Evolutionary conservation across 2,329 filamentous ascomycete genomes (phyloP).

Genomic region (Phyllosticta citrichinensis): DNA sequence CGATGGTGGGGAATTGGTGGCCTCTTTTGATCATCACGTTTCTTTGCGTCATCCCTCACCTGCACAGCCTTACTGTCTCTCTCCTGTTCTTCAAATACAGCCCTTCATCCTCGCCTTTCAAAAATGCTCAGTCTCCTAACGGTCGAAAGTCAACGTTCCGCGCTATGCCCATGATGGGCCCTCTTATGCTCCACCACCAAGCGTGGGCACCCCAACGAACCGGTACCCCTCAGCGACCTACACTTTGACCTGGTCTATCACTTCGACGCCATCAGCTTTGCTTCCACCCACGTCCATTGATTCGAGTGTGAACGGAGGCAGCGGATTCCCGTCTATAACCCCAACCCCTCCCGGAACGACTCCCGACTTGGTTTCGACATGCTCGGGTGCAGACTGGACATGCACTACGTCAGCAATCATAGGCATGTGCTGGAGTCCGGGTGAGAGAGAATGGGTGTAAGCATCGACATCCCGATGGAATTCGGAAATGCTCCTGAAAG

Average conservation of each 20-base stretch:
- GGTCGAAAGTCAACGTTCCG: neutral
- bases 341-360: neutral
- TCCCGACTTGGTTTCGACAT: neutral
- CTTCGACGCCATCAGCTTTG: neutral
- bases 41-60: neutral
- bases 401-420: neutral
- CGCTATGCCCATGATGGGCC: neutral
- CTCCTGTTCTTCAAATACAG: neutral
- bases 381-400: neutral
- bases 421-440: neutral
- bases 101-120: neutral
- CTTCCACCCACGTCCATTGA: neutral
- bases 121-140: neutral
- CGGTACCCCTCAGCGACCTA: neutral
- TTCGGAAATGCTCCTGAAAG: neutral
- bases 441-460: neutral
- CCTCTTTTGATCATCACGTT: neutral
- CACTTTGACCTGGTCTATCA: neutral
- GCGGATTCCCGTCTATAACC: neutral
- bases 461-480: neutral
- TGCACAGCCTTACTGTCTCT: neutral
- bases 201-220: neutral
- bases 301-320: neutral
- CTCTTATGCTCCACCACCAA: neutral
- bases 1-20: neutral